Evolutionary conservation across 805 yeast genomes (phyloP).

Genomic region (Candida silvicultrix): DNA sequence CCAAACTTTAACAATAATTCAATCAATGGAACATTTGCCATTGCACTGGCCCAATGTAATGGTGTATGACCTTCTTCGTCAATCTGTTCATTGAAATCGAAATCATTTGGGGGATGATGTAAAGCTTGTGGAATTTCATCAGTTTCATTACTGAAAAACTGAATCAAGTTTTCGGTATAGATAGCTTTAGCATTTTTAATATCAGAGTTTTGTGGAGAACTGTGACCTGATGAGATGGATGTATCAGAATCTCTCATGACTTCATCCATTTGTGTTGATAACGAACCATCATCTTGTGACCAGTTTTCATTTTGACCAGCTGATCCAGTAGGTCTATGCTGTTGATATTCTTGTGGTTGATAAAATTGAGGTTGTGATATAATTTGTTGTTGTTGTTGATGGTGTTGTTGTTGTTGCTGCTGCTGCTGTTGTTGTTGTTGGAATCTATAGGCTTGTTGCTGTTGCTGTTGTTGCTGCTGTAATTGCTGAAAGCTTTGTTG

Average conservation of each 20-base stretch:
- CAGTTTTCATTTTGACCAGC: constrained; percentile 22
- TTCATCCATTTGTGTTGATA: constrained; percentile 22
- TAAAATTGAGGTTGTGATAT: background rate
- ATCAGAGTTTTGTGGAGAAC: constrained; percentile 8
- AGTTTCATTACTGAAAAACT: constrained; percentile 39
- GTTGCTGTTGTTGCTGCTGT: constrained; percentile 20
- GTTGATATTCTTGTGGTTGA: constrained; percentile 11
- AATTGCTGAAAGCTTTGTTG: constrained; percentile 9
- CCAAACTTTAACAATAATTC: constrained; percentile 51
- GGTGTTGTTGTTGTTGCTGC: constrained; percentile 21
- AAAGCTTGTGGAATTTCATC: constrained; percentile 28
- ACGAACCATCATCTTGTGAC: constrained; percentile 27
- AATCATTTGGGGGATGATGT: constrained; percentile 54
- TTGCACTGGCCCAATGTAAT: constrained; percentile 80
- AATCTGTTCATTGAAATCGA: constrained; percentile 59
- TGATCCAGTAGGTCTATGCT: constrained; percentile 21
- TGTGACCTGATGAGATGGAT: constrained; percentile 34
- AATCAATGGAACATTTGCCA: constrained; percentile 60
- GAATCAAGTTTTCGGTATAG: constrained; percentile 36
- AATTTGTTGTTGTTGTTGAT: constrained; percentile 8
- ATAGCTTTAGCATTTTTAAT: constrained; percentile 24
- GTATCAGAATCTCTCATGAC: constrained; percentile 32
- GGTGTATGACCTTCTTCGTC: constrained; percentile 81
- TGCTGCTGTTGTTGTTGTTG: constrained; percentile 13
- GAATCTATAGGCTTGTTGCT: constrained; percentile 4